Evolutionary conservation across 148 eudicot genomes (phyloP).

Genomic region (Vaccinium macrocarpon): DNA sequence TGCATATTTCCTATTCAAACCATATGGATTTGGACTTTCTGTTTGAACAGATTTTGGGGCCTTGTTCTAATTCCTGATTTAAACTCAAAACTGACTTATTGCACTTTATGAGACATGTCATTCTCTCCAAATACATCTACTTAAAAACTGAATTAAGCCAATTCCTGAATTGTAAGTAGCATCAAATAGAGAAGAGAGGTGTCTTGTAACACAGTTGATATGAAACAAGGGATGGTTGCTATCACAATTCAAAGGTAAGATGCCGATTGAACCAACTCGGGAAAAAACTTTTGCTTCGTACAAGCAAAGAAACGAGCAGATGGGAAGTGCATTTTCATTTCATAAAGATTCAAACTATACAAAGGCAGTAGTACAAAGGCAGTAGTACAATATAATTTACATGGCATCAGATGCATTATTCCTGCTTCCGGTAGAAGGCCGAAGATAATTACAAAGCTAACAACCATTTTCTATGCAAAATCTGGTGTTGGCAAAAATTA

Average conservation of each 20-base stretch:
- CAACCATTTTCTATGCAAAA: slow-evolving; percentile 6
- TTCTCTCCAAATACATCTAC: too few relatives aligned
- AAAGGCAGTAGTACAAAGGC: neutral
- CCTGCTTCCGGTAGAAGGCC: neutral
- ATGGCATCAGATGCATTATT: slow-evolving; percentile 1
- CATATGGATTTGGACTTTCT: too few relatives aligned
- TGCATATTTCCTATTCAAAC: too few relatives aligned
- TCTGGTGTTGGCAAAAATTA: neutral
- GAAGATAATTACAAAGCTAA: neutral
- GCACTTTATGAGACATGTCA: too few relatives aligned
- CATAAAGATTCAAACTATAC: neutral
- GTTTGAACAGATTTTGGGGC: neutral
- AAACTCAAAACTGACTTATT: too few relatives aligned
- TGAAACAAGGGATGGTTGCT: neutral
- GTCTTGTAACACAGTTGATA: neutral
- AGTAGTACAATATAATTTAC: neutral
- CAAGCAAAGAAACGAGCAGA: neutral
- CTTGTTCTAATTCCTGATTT: too few relatives aligned
- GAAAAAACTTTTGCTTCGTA: neutral
- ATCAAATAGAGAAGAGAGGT: neutral
- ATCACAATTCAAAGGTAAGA: neutral
- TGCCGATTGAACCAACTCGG: neutral
- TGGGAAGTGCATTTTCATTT: neutral
- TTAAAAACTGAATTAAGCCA: too few relatives aligned
- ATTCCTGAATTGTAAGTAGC: neutral